Base-by-base conservation (phyloP, 1,139 yeast genomes). In the Geotrichum aggregatum region DNA sequence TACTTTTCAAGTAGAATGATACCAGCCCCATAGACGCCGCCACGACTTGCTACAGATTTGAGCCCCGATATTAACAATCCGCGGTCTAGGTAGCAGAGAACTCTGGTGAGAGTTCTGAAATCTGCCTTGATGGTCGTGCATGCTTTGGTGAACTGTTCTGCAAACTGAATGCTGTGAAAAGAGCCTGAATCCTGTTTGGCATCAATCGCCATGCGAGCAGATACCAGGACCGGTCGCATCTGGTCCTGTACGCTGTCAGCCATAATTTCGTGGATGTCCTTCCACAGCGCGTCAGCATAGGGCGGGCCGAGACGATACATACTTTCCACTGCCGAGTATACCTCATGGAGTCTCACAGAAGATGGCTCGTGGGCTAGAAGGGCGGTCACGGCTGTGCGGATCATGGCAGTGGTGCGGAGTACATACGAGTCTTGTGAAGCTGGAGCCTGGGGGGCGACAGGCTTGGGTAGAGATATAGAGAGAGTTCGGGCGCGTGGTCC, bases 331-430 rank as follows among this genome's bases (percentile, higher is more conserved):
- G 44, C 44, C 31, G 30, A 5, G 30, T 40, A 40, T 13, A 40
- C 44, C n/a, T 40, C 44, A 13, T 40, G 28, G 8, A 40, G 44
- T 2, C 33, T 40, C 16, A 13, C 11, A 13, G n/a, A 11, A 18
- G 24, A 8, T 13, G n/a, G 30, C 24, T 21, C 24, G 31, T 22
- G 33, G 30, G 13, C 44, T 11, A 40, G 30, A n/a, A 40, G 30
- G 28, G 44, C 44, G 10, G 13, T 22, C 8, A 40, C 33, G 31
- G 44, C 44, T 13, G n/a, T 22, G 16, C 24, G 18, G 44, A 40
- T 40, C 31, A 22, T 22, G 14, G 31, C n/a, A 6, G 18, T 40
- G 11, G 44, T 40, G 26, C 14, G n/a, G 10, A 14, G 4, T 2
- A 22, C 44, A 40, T 22, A 40, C 36, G 7, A 18, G 16, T 34